Percentiles rank a stretch among this genome's conserved stretches.
phyloP scores from a whole-genome alignment of 2,329 filamentous ascomycete species.

The Aspergillus caelatus region DNA sequence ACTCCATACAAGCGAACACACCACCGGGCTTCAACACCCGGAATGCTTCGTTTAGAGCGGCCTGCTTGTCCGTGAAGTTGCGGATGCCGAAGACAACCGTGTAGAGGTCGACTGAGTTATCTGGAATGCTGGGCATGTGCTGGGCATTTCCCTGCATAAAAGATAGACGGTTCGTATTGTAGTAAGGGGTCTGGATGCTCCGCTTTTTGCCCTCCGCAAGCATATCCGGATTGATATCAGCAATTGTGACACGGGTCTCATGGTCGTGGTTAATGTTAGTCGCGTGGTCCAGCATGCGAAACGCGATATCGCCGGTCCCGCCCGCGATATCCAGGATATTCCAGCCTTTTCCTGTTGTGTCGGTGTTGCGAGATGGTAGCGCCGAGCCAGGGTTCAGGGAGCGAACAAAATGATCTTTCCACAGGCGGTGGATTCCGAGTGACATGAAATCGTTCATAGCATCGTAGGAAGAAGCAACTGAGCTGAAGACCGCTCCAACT shows the following conservation, averaged over 20 bases:
- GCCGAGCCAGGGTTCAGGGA: conserved; percentile 79
- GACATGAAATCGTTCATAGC: conserved; percentile 99
- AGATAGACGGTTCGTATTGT: conserved; percentile 55
- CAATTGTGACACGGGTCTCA: conserved; percentile 81
- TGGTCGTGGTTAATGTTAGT: conserved; percentile 78
- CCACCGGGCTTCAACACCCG: conserved; percentile 91
- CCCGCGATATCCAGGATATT: conserved; percentile 93
- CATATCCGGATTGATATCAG: conserved; percentile 97
- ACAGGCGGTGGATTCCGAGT: conserved; percentile 90
- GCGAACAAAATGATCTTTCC: conserved; percentile 96
- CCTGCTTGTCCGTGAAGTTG: conserved; percentile 92
- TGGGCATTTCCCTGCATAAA: conserved; percentile 95
- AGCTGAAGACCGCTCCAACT: conserved; percentile 91
- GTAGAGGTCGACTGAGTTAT: conserved; percentile 84
- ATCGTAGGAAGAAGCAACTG: conserved; percentile 91
- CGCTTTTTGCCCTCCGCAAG: conserved; percentile 83
- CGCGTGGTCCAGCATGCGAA: conserved; percentile 89
- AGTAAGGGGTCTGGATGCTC: conserved; percentile 65
- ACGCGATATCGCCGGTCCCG: conserved; percentile 96
- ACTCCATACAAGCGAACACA: conserved; percentile 95
- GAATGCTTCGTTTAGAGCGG: conserved; percentile 79
- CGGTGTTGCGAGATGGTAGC: conserved; percentile 37
- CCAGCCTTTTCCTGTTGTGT: conserved; percentile 54
- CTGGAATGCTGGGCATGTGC: conserved; percentile 65
- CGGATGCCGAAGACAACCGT: conserved; percentile 97